Conservation (phyloP, 2,329 filamentous ascomycete genomes). For the Nakataea oryzae region DNA sequence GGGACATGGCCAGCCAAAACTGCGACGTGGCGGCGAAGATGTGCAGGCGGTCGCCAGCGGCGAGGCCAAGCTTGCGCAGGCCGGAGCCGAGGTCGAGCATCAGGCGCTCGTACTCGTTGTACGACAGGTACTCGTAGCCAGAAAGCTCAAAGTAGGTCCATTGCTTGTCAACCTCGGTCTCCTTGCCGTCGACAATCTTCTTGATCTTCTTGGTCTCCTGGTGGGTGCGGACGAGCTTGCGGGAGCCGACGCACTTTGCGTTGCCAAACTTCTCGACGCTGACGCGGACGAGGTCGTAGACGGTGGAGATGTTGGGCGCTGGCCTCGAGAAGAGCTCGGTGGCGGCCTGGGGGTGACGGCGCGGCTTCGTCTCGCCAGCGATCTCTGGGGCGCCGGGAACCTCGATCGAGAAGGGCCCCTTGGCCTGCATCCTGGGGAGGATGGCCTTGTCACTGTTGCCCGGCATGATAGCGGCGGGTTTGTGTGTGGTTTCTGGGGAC, state of each 20-base stretch:
- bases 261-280: slow-evolving; percentile 57
- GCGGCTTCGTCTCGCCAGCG: slow-evolving; percentile 65
- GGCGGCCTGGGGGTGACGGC: slow-evolving; percentile 52
- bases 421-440: slow-evolving; percentile 40
- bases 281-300: slow-evolving; percentile 64
- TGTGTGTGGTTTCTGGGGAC: neutral
- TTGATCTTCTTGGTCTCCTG: slow-evolving; percentile 82
- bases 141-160: slow-evolving; percentile 85
- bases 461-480: slow-evolving; percentile 6
- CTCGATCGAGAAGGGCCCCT: slow-evolving; percentile 59
- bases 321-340: slow-evolving; percentile 52
- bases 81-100: slow-evolving; percentile 58
- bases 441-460: slow-evolving; percentile 11
- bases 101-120: slow-evolving; percentile 66
- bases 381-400: slow-evolving; percentile 47
- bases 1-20: slow-evolving; percentile 40
- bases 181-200: slow-evolving; percentile 73
- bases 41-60: slow-evolving; percentile 60
- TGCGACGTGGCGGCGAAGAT: slow-evolving; percentile 66
- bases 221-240: slow-evolving; percentile 66
- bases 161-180: slow-evolving; percentile 71
- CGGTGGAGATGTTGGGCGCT: slow-evolving; percentile 55
- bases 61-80: slow-evolving; percentile 62
- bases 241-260: slow-evolving; percentile 55
- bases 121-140: slow-evolving; percentile 66